Percentiles rank a stretch among this genome's conserved stretches.
These are phyloP conservation scores for Alternaria ventricosa DNA, from an alignment of 2,329 filamentous ascomycete species.

Conservation along the genomic window DNA sequence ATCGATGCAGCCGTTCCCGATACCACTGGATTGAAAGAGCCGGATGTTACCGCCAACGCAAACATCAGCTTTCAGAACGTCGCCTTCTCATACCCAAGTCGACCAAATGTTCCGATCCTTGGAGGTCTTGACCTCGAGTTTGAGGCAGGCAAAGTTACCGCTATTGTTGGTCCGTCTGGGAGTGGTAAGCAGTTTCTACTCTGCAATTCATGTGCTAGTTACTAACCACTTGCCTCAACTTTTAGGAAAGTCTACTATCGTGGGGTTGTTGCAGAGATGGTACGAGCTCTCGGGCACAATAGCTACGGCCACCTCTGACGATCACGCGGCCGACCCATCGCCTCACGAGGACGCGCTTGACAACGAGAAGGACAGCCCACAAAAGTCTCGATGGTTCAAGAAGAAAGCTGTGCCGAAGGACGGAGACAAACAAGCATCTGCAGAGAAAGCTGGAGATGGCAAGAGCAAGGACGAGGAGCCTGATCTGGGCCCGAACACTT, in stretches of 20 bases:
- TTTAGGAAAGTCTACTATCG: slow-evolving; percentile 76
- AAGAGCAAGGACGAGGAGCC: slow-evolving; percentile 21
- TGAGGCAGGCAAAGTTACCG: slow-evolving; percentile 70
- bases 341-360: neutral
- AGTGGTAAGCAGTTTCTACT: neutral
- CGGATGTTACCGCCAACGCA: slow-evolving; percentile 40
- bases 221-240: neutral
- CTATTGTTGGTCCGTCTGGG: slow-evolving; percentile 72
- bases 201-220: neutral
- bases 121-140: slow-evolving; percentile 66
- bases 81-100: slow-evolving; percentile 49
- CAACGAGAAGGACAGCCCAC: slow-evolving; percentile 13
- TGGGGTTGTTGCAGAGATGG: slow-evolving; percentile 74
- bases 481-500: slow-evolving; percentile 38
- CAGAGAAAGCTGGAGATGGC: neutral
- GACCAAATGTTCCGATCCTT: slow-evolving; percentile 69
- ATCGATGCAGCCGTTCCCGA: slow-evolving; percentile 43
- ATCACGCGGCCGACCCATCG: neutral
- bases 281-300: slow-evolving; percentile 61
- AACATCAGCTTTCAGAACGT: slow-evolving; percentile 47
- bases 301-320: slow-evolving; percentile 8
- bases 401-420: slow-evolving; percentile 13
- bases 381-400: slow-evolving; percentile 19
- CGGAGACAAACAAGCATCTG: neutral
- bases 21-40: slow-evolving; percentile 42